phyloP scores from a whole-genome alignment of 2,329 filamentous ascomycete species.

The Cordyceps cateniannulata region DNA sequence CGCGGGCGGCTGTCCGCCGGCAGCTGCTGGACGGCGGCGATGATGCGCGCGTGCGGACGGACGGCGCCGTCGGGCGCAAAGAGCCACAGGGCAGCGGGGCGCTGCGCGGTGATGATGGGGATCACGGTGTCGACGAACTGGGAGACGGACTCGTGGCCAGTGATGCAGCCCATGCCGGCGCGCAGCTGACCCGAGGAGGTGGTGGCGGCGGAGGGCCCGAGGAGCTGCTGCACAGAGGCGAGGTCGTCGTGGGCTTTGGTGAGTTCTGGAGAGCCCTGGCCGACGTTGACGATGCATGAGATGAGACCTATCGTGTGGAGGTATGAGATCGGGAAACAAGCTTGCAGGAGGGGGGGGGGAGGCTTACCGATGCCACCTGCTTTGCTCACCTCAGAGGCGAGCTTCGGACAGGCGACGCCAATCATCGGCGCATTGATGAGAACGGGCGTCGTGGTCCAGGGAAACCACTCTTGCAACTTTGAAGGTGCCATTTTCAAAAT shows the following conservation, averaged over 20 bases:
- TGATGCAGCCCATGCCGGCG: slow-evolving; percentile 51
- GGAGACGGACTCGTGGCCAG: slow-evolving; percentile 38
- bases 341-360: neutral
- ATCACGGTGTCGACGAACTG: slow-evolving; percentile 38
- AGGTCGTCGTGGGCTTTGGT: slow-evolving; percentile 27
- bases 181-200: slow-evolving; percentile 47
- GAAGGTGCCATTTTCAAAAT: slow-evolving; percentile 20
- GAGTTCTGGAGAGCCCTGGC: slow-evolving; percentile 24
- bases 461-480: slow-evolving; percentile 24
- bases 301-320: slow-evolving; percentile 25
- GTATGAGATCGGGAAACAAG: neutral
- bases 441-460: slow-evolving; percentile 24
- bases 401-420: slow-evolving; percentile 24
- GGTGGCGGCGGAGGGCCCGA: slow-evolving; percentile 31
- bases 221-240: slow-evolving; percentile 22
- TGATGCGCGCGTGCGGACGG: slow-evolving; percentile 31
- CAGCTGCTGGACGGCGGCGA: slow-evolving; percentile 28
- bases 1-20: slow-evolving; percentile 25
- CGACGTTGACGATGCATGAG: slow-evolving; percentile 25
- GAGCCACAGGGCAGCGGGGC: slow-evolving; percentile 58
- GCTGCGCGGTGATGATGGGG: slow-evolving; percentile 44
- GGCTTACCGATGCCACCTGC: slow-evolving; percentile 31
- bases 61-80: slow-evolving; percentile 50
- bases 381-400: slow-evolving; percentile 32
- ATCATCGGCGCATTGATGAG: slow-evolving; percentile 33